Percentiles rank a stretch among this genome's conserved stretches.
Evolutionary conservation across 1,284 basidiomycete species (phyloP).

Genomic region (Tilletia indica): DNA sequence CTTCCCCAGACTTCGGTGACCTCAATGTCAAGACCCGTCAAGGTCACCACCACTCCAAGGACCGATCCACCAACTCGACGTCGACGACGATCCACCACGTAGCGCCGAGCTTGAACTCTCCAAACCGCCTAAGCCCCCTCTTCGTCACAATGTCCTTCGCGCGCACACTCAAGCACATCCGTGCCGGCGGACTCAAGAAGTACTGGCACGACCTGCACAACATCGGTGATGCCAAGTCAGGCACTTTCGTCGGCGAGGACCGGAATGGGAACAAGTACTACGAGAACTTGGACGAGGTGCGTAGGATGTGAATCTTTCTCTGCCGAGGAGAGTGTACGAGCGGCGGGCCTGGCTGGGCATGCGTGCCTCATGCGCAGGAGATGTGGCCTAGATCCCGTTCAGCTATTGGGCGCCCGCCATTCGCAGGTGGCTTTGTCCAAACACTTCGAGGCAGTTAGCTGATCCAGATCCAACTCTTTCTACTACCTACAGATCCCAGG

Average conservation of each 20-base stretch:
- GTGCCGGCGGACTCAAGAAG: conserved; percentile 45
- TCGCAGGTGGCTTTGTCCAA: neutral
- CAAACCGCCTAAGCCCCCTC: too few relatives aligned
- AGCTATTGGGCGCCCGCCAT: too few relatives aligned
- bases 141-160: conserved; percentile 44
- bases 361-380: too few relatives aligned
- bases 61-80: too few relatives aligned
- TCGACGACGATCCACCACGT: too few relatives aligned
- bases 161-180: conserved; percentile 47
- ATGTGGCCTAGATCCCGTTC: too few relatives aligned
- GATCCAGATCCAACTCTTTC: too few relatives aligned
- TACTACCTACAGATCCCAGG: conserved; percentile 28
- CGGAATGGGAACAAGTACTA: conserved; percentile 54
- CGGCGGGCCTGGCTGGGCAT: too few relatives aligned
- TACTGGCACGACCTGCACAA: conserved; percentile 53
- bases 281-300: conserved; percentile 48
- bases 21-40: too few relatives aligned
- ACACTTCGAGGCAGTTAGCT: neutral
- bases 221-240: conserved; percentile 54
- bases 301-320: neutral
- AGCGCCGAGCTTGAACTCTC: too few relatives aligned
- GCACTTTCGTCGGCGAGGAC: conserved; percentile 50
- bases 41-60: too few relatives aligned
- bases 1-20: too few relatives aligned
- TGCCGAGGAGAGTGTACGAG: neutral